Evolutionary conservation across 2,329 filamentous ascomycete genomes (phyloP), one percentile per base, ranked within the genome.

Genomic region (Colletotrichum tabaci): DNA sequence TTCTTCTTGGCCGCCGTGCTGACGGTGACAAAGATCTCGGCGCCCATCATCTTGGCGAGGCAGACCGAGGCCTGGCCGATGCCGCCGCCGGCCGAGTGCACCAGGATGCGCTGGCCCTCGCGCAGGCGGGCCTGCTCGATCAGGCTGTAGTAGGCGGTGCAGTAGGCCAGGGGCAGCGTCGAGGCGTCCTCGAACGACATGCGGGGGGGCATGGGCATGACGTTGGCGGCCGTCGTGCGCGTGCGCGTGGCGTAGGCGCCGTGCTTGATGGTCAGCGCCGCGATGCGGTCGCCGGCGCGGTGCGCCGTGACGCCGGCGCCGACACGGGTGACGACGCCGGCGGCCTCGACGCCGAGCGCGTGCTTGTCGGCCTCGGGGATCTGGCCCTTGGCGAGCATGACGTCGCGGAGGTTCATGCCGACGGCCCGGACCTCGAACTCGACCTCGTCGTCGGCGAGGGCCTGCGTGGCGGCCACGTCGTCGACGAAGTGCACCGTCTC

Each of bases 331-430:
- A 84, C 77, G 26, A 78, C 74, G 3, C 82, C 82, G 0, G 81
- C 73, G 1, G 80, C 80, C 53, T 83, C 80, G 2, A 76, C 67
- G 13, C 78, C 79, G 2, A 83, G 73, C 35, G 69, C 64, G 15
- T 74, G 66, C 60, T 72, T 72, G 35, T 80, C 79, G 3, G 76
- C 74, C 21, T 80, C 79, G 9, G 78, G 73, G 0, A 83, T 75
- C 57, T 83, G 81, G 2, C 81, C 82, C 78, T 81, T 82, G 35
- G 83, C 82, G 15, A 84, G 82, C 69, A 87, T 79, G 1, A 85
- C 79, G 72, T 89, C 87, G 42, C 81, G 81, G 73, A 84, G 84
- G 75, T 85, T 88, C 68, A 87, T 77, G 0, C 84, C 84, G 0
- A 82, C 79, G 7, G 82, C 82, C 42, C 79, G 80, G n/a, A 86